Percentiles rank a stretch among this genome's conserved stretches.
Evolutionary conservation across 768 basidiomycete species (phyloP).

Genomic region (Nidularia pulvinata): DNA sequence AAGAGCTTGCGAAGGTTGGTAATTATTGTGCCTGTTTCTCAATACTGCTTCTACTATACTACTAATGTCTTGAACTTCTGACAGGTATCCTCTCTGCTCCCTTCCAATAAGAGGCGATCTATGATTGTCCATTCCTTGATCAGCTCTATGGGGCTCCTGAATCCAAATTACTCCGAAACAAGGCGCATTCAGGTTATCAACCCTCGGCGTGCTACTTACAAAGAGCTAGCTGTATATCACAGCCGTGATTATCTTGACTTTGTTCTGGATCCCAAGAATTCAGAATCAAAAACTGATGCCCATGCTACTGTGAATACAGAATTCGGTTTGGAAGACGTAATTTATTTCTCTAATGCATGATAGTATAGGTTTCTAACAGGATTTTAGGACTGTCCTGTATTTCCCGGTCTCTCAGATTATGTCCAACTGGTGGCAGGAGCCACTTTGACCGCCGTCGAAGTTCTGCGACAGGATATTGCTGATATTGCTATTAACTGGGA

Average conservation of each 20-base stretch:
- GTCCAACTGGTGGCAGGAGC: slow-evolving; percentile 75
- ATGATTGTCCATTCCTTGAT: slow-evolving; percentile 65
- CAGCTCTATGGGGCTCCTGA: slow-evolving; percentile 48
- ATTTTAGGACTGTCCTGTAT: slow-evolving; percentile 82
- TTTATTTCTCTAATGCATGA: slow-evolving; percentile 1
- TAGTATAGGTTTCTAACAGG: neutral
- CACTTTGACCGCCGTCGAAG: slow-evolving; percentile 69
- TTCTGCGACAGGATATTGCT: slow-evolving; percentile 46
- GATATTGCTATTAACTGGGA: slow-evolving; percentile 88
- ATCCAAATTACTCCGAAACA: slow-evolving; percentile 16
- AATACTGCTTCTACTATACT: neutral
- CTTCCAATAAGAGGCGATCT: slow-evolving; percentile 70
- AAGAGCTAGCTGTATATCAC: slow-evolving; percentile 70
- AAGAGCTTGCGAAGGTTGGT: slow-evolving; percentile 52
- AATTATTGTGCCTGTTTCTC: neutral
- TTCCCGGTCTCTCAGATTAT: slow-evolving; percentile 68
- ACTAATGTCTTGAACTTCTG: neutral
- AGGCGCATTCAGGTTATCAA: slow-evolving; percentile 43
- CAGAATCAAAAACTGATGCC: slow-evolving; percentile 5
- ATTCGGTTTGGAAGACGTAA: slow-evolving; percentile 47
- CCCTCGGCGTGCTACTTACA: slow-evolving; percentile 51
- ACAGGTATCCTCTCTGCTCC: slow-evolving; percentile 51
- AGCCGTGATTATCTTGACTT: slow-evolving; percentile 68
- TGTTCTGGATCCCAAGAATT: slow-evolving; percentile 37
- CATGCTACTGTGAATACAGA: slow-evolving; percentile 21